Evolutionary conservation across 257 asterid genomes (phyloP).

Genomic region (Verbena officinalis): DNA sequence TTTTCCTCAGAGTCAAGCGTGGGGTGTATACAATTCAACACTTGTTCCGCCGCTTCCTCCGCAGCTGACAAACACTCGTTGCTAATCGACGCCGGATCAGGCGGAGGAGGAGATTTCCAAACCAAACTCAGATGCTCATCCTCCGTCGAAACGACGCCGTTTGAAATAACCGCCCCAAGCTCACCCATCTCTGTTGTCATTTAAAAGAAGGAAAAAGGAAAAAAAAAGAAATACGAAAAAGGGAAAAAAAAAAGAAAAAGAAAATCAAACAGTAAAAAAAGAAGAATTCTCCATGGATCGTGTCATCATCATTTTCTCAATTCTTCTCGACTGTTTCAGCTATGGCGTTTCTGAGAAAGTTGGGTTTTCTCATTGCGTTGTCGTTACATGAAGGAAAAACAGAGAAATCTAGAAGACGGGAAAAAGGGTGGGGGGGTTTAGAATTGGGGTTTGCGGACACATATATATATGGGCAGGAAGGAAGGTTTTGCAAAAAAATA

Average conservation of each 20-base stretch:
- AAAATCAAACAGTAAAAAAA: conserved; percentile 11
- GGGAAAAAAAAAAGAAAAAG: not conserved
- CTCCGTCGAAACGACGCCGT: conserved; percentile 26
- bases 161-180: conserved; percentile 22
- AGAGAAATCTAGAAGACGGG: conserved; percentile 17
- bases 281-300: conserved; percentile 1
- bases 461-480: conserved; percentile 26
- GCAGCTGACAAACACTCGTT: conserved; percentile 46
- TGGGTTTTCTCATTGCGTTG: conserved; percentile 17
- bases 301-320: not conserved
- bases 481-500: conserved; percentile 18
- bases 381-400: conserved; percentile 15
- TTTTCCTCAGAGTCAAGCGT: conserved; percentile 62
- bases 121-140: conserved; percentile 27
- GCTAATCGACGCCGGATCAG: conserved; percentile 46
- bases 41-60: conserved; percentile 53
- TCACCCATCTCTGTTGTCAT: conserved; percentile 36
- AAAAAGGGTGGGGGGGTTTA: conserved; percentile 38
- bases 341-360: not conserved
- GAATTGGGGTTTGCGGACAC: conserved; percentile 37
- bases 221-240: too few species aligned
- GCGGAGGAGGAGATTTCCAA: conserved; percentile 34
- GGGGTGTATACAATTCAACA: conserved; percentile 62
- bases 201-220: not conserved
- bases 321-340: conserved; percentile 14